Conservation (phyloP, 345 rosid genomes). For the Populus tremula region DNA sequence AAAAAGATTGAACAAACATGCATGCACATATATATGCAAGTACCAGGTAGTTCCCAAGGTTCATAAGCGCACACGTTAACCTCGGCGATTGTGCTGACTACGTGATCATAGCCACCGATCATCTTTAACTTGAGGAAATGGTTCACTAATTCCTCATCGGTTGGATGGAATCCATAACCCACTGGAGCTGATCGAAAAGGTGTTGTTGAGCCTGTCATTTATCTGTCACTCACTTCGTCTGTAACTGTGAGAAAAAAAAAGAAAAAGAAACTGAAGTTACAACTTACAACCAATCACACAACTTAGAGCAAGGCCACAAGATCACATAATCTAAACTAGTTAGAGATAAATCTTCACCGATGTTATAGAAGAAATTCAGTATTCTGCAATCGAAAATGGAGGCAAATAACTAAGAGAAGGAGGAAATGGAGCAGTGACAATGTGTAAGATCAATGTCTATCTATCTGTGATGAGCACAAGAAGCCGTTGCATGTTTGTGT, state of each 20-base stretch:
- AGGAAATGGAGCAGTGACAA: background rate
- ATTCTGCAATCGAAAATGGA: too few relatives aligned
- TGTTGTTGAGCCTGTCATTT: background rate
- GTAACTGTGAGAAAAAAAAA: background rate
- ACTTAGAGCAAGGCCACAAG: too few relatives aligned
- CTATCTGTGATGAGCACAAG: too few relatives aligned
- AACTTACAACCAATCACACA: too few relatives aligned
- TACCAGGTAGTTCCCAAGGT: conserved; percentile 52
- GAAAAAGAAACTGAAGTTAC: too few relatives aligned
- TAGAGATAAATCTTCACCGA: too few relatives aligned
- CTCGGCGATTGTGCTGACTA: conserved; percentile 23
- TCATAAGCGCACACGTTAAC: conserved; percentile 37
- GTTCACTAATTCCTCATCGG: conserved; percentile 40
- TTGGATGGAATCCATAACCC: conserved; percentile 43
- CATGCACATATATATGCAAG: background rate
- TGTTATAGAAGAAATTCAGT: too few relatives aligned
- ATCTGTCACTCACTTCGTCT: background rate
- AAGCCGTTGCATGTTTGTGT: background rate
- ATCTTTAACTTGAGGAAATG: conserved; percentile 36
- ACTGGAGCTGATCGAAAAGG: background rate
- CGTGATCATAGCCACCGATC: conserved; percentile 4
- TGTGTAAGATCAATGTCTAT: too few relatives aligned
- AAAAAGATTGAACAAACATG: background rate
- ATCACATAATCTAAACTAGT: too few relatives aligned
- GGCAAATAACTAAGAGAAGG: background rate